Base-by-base conservation (phyloP, 306 rosid genomes). In the Glycyrrhiza uralensis region DNA sequence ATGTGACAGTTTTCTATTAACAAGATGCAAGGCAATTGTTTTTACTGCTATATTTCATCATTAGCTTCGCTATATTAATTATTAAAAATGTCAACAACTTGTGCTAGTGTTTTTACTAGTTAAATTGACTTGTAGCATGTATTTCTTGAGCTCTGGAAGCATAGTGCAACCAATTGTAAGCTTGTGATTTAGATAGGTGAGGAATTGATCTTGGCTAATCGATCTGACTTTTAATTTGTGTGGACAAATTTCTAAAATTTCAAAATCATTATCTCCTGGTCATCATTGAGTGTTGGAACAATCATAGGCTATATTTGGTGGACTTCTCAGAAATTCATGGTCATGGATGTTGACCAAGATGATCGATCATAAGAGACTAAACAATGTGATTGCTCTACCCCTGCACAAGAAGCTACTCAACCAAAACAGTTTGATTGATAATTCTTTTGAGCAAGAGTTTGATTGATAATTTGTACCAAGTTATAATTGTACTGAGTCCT, bases 11-110 rank as follows among this genome's bases (percentile, higher is more conserved):
- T n/a, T n/a, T n/a, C n/a, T n/a, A n/a, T n/a, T n/a, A n/a, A n/a
- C n/a, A n/a, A n/a, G n/a, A n/a, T n/a, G n/a, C n/a, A n/a, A n/a
- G n/a, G n/a, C n/a, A n/a, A n/a, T n/a, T n/a, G n/a, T n/a, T n/a
- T n/a, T n/a, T n/a, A n/a, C n/a, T n/a, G n/a, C n/a, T n/a, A n/a
- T 72, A 58, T 23, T 45, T 71, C 54, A 54, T 65, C 78, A 30
- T 64, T 26, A 46, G n/a, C n/a, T n/a, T n/a, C n/a, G 57, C 22
- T 38, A 18, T 35, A 41, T 42, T 42, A 71, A n/a, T n/a, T n/a
- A n/a, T n/a, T n/a, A 33, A 66, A 66, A 65, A 80, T 78, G 49
- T n/a, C 17, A 30, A 52, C 51, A 67, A 50, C 78, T 51, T 70
- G 68, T 63, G 26, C 15, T 29, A 77, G 8, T 81, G 36, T n/a